Evolutionary conservation across 495 filamentous ascomycete species (phyloP), one percentile per base, ranked within the genome.

Genomic region (Aspergillus conjunctus): DNA sequence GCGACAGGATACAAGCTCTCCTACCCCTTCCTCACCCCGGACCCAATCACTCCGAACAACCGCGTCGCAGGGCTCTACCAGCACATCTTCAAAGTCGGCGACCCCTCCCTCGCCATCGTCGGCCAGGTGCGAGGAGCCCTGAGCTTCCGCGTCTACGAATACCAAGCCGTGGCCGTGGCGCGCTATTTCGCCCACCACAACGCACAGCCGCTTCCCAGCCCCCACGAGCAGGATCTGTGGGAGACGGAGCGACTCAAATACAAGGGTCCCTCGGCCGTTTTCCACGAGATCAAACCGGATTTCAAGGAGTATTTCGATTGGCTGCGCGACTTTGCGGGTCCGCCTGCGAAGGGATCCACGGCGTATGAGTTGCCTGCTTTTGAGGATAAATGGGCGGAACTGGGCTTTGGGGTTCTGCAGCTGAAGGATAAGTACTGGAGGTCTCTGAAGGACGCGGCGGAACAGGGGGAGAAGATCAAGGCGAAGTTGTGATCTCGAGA

Each of bases 101-200:
- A 74, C 34, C 69, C 69, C 30, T 69, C 65, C 5, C 46, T 74
- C 7, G 68, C 69, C 3, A 48, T 72, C 4, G 63, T 74, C 1
- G 69, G 71, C 1, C 65, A 81, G 73, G 72, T 80, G 0, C 73
- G 74, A n/a, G 80, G 72, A 33, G 80, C 71, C 0, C 72, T 84
- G 44, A 82, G 78, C 17, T 81, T 84, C 68, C 71, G 73, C 2
- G 74, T 82, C 1, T 83, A 81, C 54, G 81, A 84, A 66, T 83
- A 78, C 69, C 82, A 84, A 64, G 81, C 81, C 11, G 77, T 83
- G 4, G 75, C 77, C 0, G 72, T 80, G 3, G 81, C 81, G 6
- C 77, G 81, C 14, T 75, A 79, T 11, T 76, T 84, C 18, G 77
- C 81, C 0, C 75, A 79, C 7, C 52, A 62, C 21, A 71, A 71